A percentile compares a stretch with the other conserved stretches of the same genome.
These are phyloP conservation scores for Cyberlindnera saturnus DNA, from an alignment of 805 yeast genomes.

Conservation along the genomic window DNA sequence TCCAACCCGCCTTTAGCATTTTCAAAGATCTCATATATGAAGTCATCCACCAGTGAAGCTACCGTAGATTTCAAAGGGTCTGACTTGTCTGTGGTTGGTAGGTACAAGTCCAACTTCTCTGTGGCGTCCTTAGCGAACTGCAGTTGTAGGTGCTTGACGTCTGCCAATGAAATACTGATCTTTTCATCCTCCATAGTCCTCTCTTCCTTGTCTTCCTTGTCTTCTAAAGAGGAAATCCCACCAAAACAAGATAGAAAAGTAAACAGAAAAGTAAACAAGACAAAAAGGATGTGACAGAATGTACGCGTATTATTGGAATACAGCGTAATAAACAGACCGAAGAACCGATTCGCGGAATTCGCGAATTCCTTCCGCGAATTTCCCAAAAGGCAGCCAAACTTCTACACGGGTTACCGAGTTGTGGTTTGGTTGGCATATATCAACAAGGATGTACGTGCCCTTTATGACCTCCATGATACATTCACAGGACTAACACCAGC, in stretches of 20 bases:
- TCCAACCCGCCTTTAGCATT: constrained; percentile 45
- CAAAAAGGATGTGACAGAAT: too few species aligned
- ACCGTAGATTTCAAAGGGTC: constrained; percentile 45
- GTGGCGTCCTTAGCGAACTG: constrained; percentile 37
- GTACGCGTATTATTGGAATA: too few species aligned
- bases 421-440: too few species aligned
- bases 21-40: constrained; percentile 51
- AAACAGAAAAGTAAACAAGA: constrained; percentile 3
- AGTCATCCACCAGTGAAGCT: constrained; percentile 35
- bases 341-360: too few species aligned
- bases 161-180: constrained; percentile 46
- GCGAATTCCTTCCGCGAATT: too few species aligned
- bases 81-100: constrained; percentile 33
- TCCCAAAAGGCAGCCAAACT: too few species aligned
- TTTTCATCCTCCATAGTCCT: constrained; percentile 18
- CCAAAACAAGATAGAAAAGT: not conserved
- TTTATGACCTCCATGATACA: too few species aligned
- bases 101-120: constrained; percentile 40
- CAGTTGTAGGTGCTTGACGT: constrained; percentile 42
- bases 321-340: too few species aligned
- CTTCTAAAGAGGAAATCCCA: not conserved
- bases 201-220: constrained; percentile 3
- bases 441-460: too few species aligned
- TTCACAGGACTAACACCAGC: not conserved
- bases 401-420: too few species aligned